Conservation (phyloP, 768 basidiomycete genomes). For the Trametes punicea region DNA sequence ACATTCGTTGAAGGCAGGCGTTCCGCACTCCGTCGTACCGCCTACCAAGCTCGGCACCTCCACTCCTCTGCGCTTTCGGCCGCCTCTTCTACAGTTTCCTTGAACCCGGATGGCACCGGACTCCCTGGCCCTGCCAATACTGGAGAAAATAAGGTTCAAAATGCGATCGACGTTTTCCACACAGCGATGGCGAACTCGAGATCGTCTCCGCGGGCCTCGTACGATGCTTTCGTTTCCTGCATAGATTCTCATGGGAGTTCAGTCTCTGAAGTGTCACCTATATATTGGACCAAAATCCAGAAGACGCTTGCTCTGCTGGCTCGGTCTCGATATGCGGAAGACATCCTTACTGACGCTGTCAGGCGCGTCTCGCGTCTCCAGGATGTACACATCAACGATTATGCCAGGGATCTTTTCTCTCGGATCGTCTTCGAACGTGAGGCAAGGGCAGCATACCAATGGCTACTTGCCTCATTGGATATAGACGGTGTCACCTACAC, state of each 20-base stretch:
- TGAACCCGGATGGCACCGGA: too few species aligned
- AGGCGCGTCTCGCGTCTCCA: background rate
- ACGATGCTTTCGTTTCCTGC: background rate
- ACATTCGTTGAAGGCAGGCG: constrained; percentile 23
- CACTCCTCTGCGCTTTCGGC: constrained; percentile 39
- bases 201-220: background rate
- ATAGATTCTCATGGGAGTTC: background rate
- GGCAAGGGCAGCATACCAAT: constrained; percentile 36
- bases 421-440: background rate
- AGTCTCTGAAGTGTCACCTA: too few species aligned
- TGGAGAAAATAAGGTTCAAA: too few species aligned
- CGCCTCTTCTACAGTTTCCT: too few species aligned
- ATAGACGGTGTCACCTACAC: background rate
- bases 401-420: background rate
- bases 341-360: background rate
- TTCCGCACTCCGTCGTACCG: constrained; percentile 40
- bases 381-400: background rate
- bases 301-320: background rate
- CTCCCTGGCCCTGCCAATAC: too few species aligned
- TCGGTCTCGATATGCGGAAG: background rate
- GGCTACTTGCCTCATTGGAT: constrained; percentile 35
- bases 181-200: background rate
- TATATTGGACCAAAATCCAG: too few species aligned
- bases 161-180: background rate
- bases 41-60: constrained; percentile 47